phyloP scores from a whole-genome alignment of 176 grass and related monocot genomes.

The Chloris gayana region DNA sequence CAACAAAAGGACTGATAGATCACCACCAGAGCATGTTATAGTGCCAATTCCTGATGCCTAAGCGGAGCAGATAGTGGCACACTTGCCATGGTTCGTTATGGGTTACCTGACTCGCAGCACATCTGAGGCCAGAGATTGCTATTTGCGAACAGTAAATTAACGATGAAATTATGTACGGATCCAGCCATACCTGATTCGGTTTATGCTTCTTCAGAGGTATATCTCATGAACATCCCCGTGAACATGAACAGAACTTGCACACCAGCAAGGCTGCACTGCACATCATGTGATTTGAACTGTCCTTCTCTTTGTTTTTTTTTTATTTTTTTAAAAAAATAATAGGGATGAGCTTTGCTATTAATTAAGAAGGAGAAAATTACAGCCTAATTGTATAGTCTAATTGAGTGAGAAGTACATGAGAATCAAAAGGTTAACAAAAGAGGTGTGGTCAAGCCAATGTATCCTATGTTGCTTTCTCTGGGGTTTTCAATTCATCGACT shows the following conservation, averaged over 20 bases:
- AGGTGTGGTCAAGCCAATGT: too few species aligned
- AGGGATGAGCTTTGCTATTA: too few species aligned
- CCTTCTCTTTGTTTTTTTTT: neutral
- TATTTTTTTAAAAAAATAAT: too few species aligned
- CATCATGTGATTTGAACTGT: neutral
- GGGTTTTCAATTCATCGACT: too few species aligned
- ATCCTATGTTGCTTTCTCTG: too few species aligned
- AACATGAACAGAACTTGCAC: neutral
- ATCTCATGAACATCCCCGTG: conserved; percentile 3
- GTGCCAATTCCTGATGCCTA: too few species aligned
- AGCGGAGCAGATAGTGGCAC: neutral
- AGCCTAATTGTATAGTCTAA: too few species aligned
- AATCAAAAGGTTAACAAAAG: too few species aligned
- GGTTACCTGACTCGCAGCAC: neutral
- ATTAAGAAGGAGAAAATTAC: too few species aligned
- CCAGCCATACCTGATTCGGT: neutral
- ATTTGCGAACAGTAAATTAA: conserved; percentile 2
- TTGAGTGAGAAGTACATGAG: too few species aligned
- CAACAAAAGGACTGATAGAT: too few species aligned
- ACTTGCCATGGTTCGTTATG: neutral
- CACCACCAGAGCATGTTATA: too few species aligned
- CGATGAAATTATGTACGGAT: neutral
- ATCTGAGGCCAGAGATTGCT: neutral
- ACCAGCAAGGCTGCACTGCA: neutral
- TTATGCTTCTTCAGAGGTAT: neutral